Evolutionary conservation across 169 alveolate species (phyloP).

Genomic region (Ichthyophthirius multifiliis): DNA sequence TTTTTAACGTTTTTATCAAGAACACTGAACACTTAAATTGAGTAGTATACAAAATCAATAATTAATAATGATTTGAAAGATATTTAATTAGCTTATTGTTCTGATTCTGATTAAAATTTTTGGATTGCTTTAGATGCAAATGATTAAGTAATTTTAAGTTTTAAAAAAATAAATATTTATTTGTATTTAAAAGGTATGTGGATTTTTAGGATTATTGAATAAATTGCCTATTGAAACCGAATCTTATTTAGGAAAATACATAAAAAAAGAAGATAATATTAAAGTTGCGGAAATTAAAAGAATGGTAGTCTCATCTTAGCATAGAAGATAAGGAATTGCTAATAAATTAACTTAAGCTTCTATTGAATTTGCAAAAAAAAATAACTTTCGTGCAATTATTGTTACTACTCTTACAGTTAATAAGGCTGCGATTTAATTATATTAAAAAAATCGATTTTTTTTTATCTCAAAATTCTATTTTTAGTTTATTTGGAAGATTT

Average conservation of each 20-base stretch:
- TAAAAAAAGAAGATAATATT: neutral
- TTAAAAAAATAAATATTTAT: neutral
- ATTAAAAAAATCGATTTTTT: neutral
- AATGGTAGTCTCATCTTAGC: neutral
- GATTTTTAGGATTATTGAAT: neutral
- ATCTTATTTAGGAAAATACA: slow-evolving; percentile 1
- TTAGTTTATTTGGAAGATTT: neutral
- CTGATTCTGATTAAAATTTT: neutral
- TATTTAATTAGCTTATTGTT: neutral
- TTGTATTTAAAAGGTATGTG: neutral
- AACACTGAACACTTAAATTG: neutral
- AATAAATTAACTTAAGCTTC: neutral
- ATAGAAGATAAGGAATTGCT: slow-evolving; percentile 2
- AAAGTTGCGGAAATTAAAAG: neutral
- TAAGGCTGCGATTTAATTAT: neutral
- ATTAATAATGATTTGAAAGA: neutral
- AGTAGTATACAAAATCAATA: neutral
- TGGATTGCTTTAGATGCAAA: slow-evolving; percentile 1
- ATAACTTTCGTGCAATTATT: neutral
- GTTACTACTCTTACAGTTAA: neutral
- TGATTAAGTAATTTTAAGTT: neutral
- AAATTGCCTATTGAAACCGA: neutral
- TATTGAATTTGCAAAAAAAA: neutral
- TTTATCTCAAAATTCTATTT: neutral
- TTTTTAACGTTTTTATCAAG: neutral